phyloP scores from a whole-genome alignment of 2,329 filamentous ascomycete genomes.

The Arachnopeziza araneosa region DNA sequence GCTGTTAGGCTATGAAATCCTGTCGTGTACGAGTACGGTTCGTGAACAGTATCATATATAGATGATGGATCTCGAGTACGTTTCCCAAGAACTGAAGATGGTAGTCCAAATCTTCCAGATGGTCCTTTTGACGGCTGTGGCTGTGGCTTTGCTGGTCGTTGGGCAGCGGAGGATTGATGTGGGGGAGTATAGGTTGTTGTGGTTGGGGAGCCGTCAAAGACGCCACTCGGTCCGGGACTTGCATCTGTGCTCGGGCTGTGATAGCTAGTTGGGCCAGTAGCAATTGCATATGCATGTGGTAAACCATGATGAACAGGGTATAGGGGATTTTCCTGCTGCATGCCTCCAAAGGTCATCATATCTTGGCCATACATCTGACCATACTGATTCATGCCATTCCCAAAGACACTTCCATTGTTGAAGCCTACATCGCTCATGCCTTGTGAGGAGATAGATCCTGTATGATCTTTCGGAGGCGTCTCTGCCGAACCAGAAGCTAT shows the following conservation, averaged over 20 bases:
- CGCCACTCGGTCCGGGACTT: conserved; percentile 51
- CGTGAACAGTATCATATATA: conserved; percentile 84
- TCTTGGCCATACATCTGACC: conserved; percentile 42
- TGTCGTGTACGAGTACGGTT: conserved; percentile 85
- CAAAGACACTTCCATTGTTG: conserved; percentile 25
- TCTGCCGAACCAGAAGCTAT: conserved; percentile 91
- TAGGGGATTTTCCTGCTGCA: conserved; percentile 32
- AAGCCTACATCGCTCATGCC: conserved; percentile 34
- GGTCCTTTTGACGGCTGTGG: conserved; percentile 17
- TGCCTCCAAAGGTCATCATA: conserved; percentile 45
- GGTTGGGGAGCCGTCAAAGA: conserved; percentile 52
- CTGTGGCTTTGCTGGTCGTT: conserved; percentile 26
- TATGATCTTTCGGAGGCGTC: conserved; percentile 61
- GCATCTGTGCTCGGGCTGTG: conserved; percentile 60
- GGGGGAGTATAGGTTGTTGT: conserved; percentile 28
- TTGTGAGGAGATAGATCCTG: conserved; percentile 43
- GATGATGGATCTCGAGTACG: conserved; percentile 68
- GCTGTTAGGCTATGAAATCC: conserved; percentile 86
- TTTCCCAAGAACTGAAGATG: conserved; percentile 37
- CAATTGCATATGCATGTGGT: conserved; percentile 60
- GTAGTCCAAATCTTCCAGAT: conserved; percentile 23
- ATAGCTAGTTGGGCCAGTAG: conserved; percentile 55
- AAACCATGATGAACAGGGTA: conserved; percentile 50
- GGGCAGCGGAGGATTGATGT: conserved; percentile 15
- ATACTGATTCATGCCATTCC: conserved; percentile 36